Evolutionary conservation across 306 rosid genomes (phyloP).

Genomic region (Citrullus colocynthis): DNA sequence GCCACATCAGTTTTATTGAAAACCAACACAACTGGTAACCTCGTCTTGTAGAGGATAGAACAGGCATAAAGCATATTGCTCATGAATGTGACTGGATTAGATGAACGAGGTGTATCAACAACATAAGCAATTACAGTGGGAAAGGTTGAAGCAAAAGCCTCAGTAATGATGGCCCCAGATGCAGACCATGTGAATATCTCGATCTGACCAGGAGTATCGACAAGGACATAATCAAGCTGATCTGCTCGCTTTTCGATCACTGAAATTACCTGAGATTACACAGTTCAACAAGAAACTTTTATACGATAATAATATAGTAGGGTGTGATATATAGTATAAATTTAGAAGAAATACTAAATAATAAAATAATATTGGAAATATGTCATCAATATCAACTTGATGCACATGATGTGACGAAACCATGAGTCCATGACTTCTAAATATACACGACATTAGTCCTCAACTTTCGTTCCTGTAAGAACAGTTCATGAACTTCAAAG

Average conservation of each 20-base stretch:
- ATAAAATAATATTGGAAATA: not conserved
- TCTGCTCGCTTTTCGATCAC: conserved; percentile 77
- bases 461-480: not conserved
- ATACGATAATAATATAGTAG: not conserved
- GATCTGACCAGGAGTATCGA: conserved; percentile 92
- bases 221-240: conserved; percentile 87
- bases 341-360: not conserved
- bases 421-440: not conserved
- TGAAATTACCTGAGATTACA: conserved; percentile 54
- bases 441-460: not conserved
- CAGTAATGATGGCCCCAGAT: conserved; percentile 91
- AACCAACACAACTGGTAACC: conserved; percentile 77
- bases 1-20: conserved; percentile 82
- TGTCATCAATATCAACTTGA: not conserved
- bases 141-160: conserved; percentile 98
- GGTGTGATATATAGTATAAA: not conserved
- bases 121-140: conserved; percentile 78
- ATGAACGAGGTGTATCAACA: conserved; percentile 78
- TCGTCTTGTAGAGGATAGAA: conserved; percentile 81
- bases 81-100: conserved; percentile 79
- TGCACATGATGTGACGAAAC: not conserved
- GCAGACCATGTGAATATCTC: conserved; percentile 99
- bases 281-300: conserved; percentile 2
- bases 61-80: conserved; percentile 97
- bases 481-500: not conserved